phyloP scores from a whole-genome alignment of 495 filamentous ascomycete species.

The Tuber brumale region DNA sequence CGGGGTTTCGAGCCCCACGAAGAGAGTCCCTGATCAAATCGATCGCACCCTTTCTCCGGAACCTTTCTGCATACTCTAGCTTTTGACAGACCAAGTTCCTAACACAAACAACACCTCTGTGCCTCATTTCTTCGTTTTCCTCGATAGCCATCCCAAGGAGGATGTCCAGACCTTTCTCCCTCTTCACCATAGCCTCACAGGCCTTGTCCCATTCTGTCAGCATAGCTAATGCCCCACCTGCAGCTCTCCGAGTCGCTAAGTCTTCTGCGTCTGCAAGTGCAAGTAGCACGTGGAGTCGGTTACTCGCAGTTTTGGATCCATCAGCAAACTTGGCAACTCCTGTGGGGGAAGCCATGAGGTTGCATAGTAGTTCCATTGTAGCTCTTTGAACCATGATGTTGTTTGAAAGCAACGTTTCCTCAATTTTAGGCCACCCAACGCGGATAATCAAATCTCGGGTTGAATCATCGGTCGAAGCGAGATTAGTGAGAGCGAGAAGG shows the following conservation, averaged over 20 bases:
- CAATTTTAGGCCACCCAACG: conserved; percentile 62
- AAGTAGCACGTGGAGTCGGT: conserved; percentile 72
- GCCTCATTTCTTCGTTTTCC: conserved; percentile 64
- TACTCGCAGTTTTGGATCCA: conserved; percentile 57
- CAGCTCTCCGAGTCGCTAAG: conserved; percentile 66
- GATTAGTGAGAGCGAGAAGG: conserved; percentile 84
- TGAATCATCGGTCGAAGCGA: conserved; percentile 68
- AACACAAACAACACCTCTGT: conserved; percentile 72
- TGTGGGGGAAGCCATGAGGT: conserved; percentile 71
- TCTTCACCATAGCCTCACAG: conserved; percentile 59
- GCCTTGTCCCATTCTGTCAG: conserved; percentile 69
- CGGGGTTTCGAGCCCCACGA: conserved; percentile 57
- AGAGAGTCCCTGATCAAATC: conserved; percentile 58
- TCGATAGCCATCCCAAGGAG: conserved; percentile 69
- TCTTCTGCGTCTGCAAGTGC: conserved; percentile 84
- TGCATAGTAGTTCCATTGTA: conserved; percentile 83
- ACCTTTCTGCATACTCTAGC: conserved; percentile 20
- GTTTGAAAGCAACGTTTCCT: conserved; percentile 71
- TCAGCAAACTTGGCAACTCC: conserved; percentile 71
- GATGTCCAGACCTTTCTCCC: conserved; percentile 61
- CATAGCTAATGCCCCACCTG: conserved; percentile 80
- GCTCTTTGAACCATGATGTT: conserved; percentile 75
- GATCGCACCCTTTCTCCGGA: conserved; percentile 51
- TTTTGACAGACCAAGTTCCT: conserved; percentile 51
- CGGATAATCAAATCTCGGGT: conserved; percentile 66